Evolutionary conservation across 2,329 filamentous ascomycete genomes (phyloP).

Genomic region (Colletotrichum cereale): DNA sequence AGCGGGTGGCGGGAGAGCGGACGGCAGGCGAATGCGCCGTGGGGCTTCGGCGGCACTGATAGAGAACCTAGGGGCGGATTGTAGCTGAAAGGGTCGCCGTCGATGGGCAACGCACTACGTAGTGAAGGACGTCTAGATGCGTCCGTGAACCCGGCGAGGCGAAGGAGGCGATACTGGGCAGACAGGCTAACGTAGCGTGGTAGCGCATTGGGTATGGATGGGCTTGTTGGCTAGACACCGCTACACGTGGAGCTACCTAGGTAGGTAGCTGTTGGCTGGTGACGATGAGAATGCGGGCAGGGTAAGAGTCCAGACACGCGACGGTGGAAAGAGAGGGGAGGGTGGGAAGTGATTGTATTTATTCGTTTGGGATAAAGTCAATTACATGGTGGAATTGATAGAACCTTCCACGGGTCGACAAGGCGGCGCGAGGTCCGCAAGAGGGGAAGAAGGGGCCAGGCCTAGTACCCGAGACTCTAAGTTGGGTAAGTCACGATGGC

Average conservation of each 20-base stretch:
- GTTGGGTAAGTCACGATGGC: constrained; percentile 29
- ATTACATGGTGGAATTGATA: constrained; percentile 21
- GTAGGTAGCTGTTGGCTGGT: background rate
- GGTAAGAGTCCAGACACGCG: constrained; percentile 14
- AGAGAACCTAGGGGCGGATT: constrained; percentile 14
- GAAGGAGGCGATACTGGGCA: background rate
- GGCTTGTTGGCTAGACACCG: constrained; percentile 23
- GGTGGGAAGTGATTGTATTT: constrained; percentile 24
- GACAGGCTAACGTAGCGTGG: background rate
- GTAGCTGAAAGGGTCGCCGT: constrained; percentile 24
- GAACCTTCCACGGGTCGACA: constrained; percentile 26
- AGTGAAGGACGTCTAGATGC: constrained; percentile 17
- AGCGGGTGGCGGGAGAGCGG: constrained; percentile 39
- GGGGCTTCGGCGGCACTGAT: constrained; percentile 19
- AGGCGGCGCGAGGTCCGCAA: constrained; percentile 16
- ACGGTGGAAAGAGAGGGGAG: background rate
- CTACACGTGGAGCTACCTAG: background rate
- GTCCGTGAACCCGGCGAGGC: background rate
- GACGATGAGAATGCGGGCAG: constrained; percentile 2
- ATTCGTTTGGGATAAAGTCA: constrained; percentile 5
- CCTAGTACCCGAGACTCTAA: background rate
- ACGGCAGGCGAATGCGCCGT: constrained; percentile 34
- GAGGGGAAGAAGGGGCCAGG: constrained; percentile 2
- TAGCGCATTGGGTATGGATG: background rate
- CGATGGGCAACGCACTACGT: constrained; percentile 17